phyloP scores from a whole-genome alignment of 257 asterid species.

The Craterostigma plantagineum region DNA sequence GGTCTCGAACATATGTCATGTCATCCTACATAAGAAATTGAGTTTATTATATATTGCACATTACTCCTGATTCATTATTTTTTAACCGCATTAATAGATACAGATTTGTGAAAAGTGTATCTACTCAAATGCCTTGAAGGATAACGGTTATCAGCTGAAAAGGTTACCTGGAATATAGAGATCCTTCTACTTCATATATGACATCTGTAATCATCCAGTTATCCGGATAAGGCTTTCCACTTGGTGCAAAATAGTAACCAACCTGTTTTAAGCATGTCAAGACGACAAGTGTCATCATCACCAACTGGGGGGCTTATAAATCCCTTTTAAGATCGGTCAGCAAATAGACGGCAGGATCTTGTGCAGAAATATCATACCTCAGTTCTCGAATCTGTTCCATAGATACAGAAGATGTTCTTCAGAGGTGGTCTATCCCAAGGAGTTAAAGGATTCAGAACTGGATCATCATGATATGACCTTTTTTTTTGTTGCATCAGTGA shows the following conservation, averaged over 20 bases:
- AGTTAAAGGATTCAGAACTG: constrained; percentile 91
- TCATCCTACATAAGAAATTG: no score
- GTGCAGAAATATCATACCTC: constrained; percentile 43
- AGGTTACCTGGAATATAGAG: constrained; percentile 71
- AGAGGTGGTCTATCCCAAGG: constrained; percentile 99
- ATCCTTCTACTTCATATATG: constrained; percentile 79
- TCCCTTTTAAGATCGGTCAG: no score
- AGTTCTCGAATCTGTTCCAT: constrained; percentile 75
- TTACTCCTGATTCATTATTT: no score
- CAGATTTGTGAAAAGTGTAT: no score
- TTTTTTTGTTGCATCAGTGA: constrained; percentile 7
- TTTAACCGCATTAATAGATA: background rate
- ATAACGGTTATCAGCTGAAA: background rate
- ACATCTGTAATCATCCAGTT: constrained; percentile 92
- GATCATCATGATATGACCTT: constrained; percentile 88
- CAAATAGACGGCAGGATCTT: no score
- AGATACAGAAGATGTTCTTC: constrained; percentile 90
- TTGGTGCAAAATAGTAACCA: constrained; percentile 96
- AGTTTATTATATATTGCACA: no score
- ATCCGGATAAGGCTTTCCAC: constrained; percentile 99
- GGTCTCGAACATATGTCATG: no score
- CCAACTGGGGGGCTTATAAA: no score
- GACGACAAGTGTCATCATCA: constrained; percentile 9
- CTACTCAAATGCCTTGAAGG: no score
- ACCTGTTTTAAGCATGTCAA: constrained; percentile 44